Base-by-base conservation (phyloP, 192 early-diverging fungal genomes). In the Geranomyces michiganensis region DNA sequence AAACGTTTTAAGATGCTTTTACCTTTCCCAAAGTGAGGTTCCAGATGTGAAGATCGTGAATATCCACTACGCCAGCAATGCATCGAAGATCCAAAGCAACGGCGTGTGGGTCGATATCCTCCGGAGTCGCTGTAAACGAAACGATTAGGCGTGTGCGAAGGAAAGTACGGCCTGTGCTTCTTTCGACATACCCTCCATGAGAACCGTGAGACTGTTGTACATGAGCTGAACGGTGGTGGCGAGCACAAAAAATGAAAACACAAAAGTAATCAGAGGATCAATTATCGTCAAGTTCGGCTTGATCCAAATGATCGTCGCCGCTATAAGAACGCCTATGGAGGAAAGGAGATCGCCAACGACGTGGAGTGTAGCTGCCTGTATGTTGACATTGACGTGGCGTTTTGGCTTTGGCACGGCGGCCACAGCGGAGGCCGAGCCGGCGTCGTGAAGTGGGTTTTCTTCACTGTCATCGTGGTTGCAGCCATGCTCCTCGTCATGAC, bases 331-430 rank as follows among this genome's bases (percentile, higher is more conserved):
- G 24, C 93, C 93, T 60, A 94, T 74, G 9, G 91, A 93, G 0
- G 85, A 87, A 21, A 94, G 72, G n/a, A 94, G 74, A 73, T 94
- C 93, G 14, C 92, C 91, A 29, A 94, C 73, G 31, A 93, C 93
- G 70, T 94, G 93, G 43, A 94, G 73, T 0, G 87, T 82, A 0
- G 93, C 93, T 8, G 93, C 84, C 12, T 85, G 81, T 36, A 92
- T 76, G 76, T 94, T 81, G 43, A 77, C 73, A 67, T 76, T 72
- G 26, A 66, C 62, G n/a, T 72, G 56, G 44, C 36, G 36, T 41
- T 41, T 41, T 10, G 36, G 5, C 10, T 41, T 41, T 41, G 36
- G 36, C 36, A 41, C 36, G 3, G 36, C 36, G 5, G 36, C 3
- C 3, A 41, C 10, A 41, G 36, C 36, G 5, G 36, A 41, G 36